These are phyloP conservation scores for Daldinia bambusicola DNA, from an alignment of 495 filamentous ascomycete genomes.

Conservation along the genomic window DNA sequence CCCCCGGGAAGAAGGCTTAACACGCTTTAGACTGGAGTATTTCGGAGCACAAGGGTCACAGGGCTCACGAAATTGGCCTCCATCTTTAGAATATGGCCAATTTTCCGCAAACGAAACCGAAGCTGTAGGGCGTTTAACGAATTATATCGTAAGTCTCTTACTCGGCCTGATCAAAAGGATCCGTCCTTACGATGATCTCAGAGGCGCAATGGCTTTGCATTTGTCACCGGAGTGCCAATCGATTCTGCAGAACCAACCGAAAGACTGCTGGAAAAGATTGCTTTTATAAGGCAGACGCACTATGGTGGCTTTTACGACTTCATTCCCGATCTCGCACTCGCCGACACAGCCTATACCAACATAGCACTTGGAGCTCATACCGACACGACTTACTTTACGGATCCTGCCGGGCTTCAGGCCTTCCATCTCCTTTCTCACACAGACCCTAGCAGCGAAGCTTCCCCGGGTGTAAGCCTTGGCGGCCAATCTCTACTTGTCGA, in stretches of 20 bases:
- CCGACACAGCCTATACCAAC: slow-evolving; percentile 93
- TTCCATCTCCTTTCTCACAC: slow-evolving; percentile 89
- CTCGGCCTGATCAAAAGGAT: slow-evolving; percentile 8
- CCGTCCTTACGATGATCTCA: slow-evolving; percentile 39
- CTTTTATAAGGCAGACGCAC: slow-evolving; percentile 85
- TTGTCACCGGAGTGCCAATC: slow-evolving; percentile 72
- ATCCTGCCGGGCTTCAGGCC: slow-evolving; percentile 87
- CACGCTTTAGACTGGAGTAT: slow-evolving; percentile 25
- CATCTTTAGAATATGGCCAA: slow-evolving; percentile 48
- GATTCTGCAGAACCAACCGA: slow-evolving; percentile 73
- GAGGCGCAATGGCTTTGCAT: slow-evolving; percentile 72
- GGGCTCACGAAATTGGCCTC: slow-evolving; percentile 26
- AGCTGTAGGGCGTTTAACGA: slow-evolving; percentile 64
- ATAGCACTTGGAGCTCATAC: slow-evolving; percentile 82
- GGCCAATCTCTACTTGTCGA: slow-evolving; percentile 84
- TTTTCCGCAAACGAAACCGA: slow-evolving; percentile 66
- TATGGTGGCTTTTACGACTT: slow-evolving; percentile 98
- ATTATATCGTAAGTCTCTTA: slow-evolving; percentile 49
- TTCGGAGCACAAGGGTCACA: slow-evolving; percentile 38
- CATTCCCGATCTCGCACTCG: slow-evolving; percentile 83
- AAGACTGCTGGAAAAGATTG: slow-evolving; percentile 77
- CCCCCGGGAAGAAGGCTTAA: slow-evolving; percentile 3
- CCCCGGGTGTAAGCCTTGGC: slow-evolving; percentile 50
- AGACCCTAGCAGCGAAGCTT: slow-evolving; percentile 32
- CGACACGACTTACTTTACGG: slow-evolving; percentile 93